Percentiles rank a stretch among this genome's conserved stretches.
Conservation (phyloP, 129 eudicot genomes). For the Calendula officinalis region DNA sequence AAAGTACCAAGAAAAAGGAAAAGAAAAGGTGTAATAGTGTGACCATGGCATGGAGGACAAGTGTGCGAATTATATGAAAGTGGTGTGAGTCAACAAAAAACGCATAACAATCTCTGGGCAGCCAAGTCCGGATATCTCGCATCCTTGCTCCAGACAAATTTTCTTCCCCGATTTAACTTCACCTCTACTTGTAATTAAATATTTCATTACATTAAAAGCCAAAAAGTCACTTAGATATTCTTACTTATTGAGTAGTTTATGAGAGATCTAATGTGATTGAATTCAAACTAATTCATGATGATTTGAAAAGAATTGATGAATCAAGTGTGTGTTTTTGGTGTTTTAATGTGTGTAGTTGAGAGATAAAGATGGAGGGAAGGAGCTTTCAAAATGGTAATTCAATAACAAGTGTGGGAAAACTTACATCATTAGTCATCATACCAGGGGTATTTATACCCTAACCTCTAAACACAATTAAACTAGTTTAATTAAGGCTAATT, state of each 20-base stretch:
- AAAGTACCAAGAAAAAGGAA: background rate
- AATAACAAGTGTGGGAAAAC: too few relatives aligned
- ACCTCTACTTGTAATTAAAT: conserved; percentile 7
- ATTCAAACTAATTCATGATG: too few relatives aligned
- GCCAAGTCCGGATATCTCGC: conserved; percentile 24
- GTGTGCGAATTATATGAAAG: conserved; percentile 27
- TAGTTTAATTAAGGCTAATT: too few relatives aligned
- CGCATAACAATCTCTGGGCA: conserved; percentile 23
- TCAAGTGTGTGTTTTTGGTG: too few relatives aligned
- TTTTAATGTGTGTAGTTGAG: too few relatives aligned
- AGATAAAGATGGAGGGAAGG: too few relatives aligned
- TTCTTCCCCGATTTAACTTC: conserved; percentile 12
- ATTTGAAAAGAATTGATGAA: too few relatives aligned
- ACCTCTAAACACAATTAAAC: too few relatives aligned
- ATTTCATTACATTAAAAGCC: conserved; percentile 18
- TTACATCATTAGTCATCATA: too few relatives aligned
- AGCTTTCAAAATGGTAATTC: too few relatives aligned
- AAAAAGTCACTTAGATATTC: conserved; percentile 22
- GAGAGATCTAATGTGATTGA: too few relatives aligned
- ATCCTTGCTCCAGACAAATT: conserved; percentile 23
- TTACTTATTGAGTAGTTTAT: background rate
- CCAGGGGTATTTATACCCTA: too few relatives aligned
- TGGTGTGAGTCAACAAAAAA: conserved; percentile 22
- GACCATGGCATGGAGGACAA: conserved; percentile 26
- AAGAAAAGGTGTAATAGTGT: background rate